Evolutionary conservation across 306 rosid species (phyloP).

Genomic region (Fagus crenata): DNA sequence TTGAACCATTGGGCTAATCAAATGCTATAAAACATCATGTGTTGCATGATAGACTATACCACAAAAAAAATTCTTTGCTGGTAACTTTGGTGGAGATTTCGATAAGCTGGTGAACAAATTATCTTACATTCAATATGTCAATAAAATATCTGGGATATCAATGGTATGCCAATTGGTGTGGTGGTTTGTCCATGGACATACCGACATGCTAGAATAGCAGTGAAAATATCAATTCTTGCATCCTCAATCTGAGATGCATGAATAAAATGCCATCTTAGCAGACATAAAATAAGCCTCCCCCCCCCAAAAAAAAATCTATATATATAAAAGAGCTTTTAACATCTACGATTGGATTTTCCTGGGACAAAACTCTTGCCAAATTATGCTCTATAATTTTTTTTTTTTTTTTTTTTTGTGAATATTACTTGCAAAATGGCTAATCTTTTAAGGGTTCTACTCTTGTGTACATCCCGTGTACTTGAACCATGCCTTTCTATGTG

Average conservation of each 20-base stretch:
- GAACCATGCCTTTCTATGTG: not conserved
- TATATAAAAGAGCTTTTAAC: not conserved
- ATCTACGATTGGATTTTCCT: not conserved
- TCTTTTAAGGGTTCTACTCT: too few species aligned
- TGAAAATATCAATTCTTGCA: not conserved
- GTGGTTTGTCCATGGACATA: not conserved
- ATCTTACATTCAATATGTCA: not conserved
- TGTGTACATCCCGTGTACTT: too few species aligned
- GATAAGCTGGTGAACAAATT: not conserved
- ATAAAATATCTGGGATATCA: not conserved
- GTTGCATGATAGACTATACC: not conserved
- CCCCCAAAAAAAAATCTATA: too few species aligned
- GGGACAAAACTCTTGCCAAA: not conserved
- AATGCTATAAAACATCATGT: not conserved
- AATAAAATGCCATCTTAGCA: not conserved
- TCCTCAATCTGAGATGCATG: not conserved
- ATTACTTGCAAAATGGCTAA: not conserved
- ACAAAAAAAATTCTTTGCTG: not conserved
- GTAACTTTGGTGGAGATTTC: not conserved
- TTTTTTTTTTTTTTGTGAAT: not conserved
- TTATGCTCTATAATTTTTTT: not conserved
- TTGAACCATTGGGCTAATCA: constrained; percentile 13
- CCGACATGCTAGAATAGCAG: not conserved
- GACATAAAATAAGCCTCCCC: not conserved
- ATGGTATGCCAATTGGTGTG: not conserved